These are phyloP conservation scores for Fraxinus angustifolia DNA, from an alignment of 305 asterid genomes.

Conservation along the genomic window DNA sequence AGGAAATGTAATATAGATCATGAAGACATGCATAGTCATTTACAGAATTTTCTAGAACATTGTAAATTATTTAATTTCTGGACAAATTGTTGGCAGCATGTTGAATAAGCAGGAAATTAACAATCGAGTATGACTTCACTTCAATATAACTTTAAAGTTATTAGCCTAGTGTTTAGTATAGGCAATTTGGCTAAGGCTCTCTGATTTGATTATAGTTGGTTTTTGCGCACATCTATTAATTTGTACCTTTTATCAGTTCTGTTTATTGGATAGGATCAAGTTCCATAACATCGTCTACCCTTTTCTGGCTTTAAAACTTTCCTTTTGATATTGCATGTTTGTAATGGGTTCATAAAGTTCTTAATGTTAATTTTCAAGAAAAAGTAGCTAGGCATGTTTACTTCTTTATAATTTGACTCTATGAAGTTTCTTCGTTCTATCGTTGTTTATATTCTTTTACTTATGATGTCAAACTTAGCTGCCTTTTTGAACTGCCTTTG, in stretches of 20 bases:
- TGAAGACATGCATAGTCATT: slow-evolving; percentile 9
- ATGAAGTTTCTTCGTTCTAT: neutral
- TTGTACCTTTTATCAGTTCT: slow-evolving; percentile 6
- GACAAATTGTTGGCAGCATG: slow-evolving; percentile 1
- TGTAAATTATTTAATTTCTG: slow-evolving; percentile 10
- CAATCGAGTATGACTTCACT: neutral
- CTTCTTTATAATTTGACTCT: neutral
- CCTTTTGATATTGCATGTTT: slow-evolving; percentile 12
- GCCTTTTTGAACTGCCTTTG: slow-evolving; percentile 23
- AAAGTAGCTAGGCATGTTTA: neutral
- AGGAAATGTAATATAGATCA: slow-evolving; percentile 16
- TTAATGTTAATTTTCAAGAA: neutral
- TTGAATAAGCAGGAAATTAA: slow-evolving; percentile 12
- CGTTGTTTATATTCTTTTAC: neutral
- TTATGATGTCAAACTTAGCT: slow-evolving; percentile 10
- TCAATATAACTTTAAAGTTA: neutral
- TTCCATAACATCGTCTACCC: neutral
- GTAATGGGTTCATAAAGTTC: neutral
- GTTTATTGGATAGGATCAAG: slow-evolving; percentile 7
- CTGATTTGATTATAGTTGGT: neutral
- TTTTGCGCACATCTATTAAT: neutral
- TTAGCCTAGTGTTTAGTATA: neutral
- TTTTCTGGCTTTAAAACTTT: slow-evolving; percentile 14
- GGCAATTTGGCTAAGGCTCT: neutral
- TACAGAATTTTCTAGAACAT: slow-evolving; percentile 9